phyloP scores from a whole-genome alignment of 768 basidiomycete genomes.

The Podaxis sp. region DNA sequence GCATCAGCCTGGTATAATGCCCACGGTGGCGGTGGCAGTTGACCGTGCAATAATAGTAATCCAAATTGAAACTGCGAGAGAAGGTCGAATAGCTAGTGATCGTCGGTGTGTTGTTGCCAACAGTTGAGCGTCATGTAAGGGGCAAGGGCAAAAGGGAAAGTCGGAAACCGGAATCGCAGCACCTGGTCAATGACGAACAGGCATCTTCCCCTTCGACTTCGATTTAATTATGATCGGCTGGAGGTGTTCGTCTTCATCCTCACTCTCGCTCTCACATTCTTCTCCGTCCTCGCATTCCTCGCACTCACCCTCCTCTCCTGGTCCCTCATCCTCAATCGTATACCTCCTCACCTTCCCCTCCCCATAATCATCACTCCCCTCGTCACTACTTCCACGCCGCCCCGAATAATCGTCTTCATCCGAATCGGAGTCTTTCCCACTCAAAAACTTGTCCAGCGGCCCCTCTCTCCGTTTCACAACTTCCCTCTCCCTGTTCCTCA shows the following conservation, averaged over 20 bases:
- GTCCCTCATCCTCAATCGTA: conserved; percentile 9
- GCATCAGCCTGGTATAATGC: too few relatives aligned
- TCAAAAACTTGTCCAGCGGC: conserved; percentile 11
- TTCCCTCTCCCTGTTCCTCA: not conserved
- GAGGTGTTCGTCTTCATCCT: conserved; percentile 3
- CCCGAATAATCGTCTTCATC: not conserved
- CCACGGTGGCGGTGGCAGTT: too few relatives aligned
- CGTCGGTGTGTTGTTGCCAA: too few relatives aligned
- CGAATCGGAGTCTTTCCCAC: conserved; percentile 6
- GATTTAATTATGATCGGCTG: conserved; percentile 8
- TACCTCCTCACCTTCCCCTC: conserved; percentile 2
- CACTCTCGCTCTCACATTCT: conserved; percentile 13
- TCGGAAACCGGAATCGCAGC: not conserved
- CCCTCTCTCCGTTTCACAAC: conserved; percentile 1
- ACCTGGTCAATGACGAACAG: not conserved
- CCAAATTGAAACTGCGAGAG: too few relatives aligned
- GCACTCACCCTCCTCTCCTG: conserved; percentile 20
- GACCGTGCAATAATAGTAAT: too few relatives aligned
- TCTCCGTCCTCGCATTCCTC: conserved; percentile 32
- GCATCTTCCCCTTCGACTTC: not conserved
- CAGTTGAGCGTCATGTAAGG: too few relatives aligned
- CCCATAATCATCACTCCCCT: conserved; percentile 4
- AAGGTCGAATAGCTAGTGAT: too few relatives aligned
- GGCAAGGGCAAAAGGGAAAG: too few relatives aligned
- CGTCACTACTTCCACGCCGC: not conserved